phyloP scores from a whole-genome alignment of 2,329 filamentous ascomycete genomes.

The Cladosporium sp. region DNA sequence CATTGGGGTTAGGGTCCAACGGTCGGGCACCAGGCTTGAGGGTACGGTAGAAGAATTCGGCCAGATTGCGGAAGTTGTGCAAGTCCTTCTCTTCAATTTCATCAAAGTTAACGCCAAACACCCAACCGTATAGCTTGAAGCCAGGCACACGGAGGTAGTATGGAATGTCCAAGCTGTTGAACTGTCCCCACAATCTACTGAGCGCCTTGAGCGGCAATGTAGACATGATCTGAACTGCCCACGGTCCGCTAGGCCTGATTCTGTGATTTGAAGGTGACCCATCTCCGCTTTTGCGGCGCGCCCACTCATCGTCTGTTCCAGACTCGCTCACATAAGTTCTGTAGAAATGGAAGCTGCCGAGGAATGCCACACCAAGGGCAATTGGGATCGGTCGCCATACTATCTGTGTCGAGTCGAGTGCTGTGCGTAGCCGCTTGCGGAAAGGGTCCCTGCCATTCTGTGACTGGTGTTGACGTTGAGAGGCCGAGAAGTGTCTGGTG shows the following conservation, averaged over 20 bases:
- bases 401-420: constrained; percentile 8
- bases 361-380: constrained; percentile 76
- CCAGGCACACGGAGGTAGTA: constrained; percentile 84
- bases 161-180: constrained; percentile 85
- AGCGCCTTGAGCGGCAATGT: constrained; percentile 87
- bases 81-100: constrained; percentile 86
- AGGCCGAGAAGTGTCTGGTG: constrained; percentile 1
- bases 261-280: constrained; percentile 50
- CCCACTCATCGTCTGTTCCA: constrained; percentile 42
- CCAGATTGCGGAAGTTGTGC: constrained; percentile 85
- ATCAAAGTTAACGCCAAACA: constrained; percentile 86
- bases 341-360: constrained; percentile 81
- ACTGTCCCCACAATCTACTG: constrained; percentile 82
- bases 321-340: constrained; percentile 58
- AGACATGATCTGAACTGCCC: constrained; percentile 92
- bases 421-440: constrained; percentile 4
- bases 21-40: constrained; percentile 85
- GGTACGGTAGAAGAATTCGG: constrained; percentile 94
- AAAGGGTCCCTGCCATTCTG: constrained; percentile 5
- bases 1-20: constrained; percentile 74
- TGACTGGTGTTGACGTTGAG: constrained; percentile 1
- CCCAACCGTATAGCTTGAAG: constrained; percentile 84
- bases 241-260: constrained; percentile 79
- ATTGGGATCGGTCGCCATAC: constrained; percentile 86
- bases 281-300: constrained; percentile 30